A percentile compares a stretch with the other conserved stretches of the same genome.
Conservation (phyloP, 139 green algal species). For the Tetradesmus lagerheimii region DNA sequence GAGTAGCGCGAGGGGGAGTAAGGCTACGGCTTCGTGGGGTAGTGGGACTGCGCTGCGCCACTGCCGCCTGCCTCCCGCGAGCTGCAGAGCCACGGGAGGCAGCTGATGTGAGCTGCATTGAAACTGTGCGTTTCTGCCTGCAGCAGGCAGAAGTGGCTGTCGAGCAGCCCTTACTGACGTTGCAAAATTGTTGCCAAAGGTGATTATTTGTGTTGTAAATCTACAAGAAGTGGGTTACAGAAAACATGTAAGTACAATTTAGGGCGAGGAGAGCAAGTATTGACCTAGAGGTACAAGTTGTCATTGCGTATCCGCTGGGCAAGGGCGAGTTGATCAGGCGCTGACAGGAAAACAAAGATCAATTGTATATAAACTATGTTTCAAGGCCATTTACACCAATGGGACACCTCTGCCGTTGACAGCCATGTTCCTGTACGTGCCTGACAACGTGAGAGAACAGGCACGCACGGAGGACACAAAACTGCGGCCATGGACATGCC, state of each 20-base stretch:
- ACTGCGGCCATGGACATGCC: too few relatives aligned
- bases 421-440: too few relatives aligned
- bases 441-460: too few relatives aligned
- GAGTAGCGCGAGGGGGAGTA: neutral
- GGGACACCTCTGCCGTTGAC: neutral
- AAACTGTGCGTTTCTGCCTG: slow-evolving; percentile 4
- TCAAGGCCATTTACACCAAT: neutral
- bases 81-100: neutral
- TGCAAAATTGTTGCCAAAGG: neutral
- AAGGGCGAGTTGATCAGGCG: neutral
- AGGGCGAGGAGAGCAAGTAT: neutral
- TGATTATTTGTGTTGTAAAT: neutral
- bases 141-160: neutral
- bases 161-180: slow-evolving; percentile 3
- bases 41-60: slow-evolving; percentile 3
- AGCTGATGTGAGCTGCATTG: neutral
- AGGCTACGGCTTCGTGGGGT: slow-evolving; percentile 3
- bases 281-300: slow-evolving; percentile 7
- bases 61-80: neutral
- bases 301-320: neutral
- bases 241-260: neutral
- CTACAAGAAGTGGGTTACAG: neutral
- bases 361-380: neutral
- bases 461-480: too few relatives aligned
- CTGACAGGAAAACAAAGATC: neutral